phyloP scores from a whole-genome alignment of 768 basidiomycete genomes.

The Mycena vulgaris region DNA sequence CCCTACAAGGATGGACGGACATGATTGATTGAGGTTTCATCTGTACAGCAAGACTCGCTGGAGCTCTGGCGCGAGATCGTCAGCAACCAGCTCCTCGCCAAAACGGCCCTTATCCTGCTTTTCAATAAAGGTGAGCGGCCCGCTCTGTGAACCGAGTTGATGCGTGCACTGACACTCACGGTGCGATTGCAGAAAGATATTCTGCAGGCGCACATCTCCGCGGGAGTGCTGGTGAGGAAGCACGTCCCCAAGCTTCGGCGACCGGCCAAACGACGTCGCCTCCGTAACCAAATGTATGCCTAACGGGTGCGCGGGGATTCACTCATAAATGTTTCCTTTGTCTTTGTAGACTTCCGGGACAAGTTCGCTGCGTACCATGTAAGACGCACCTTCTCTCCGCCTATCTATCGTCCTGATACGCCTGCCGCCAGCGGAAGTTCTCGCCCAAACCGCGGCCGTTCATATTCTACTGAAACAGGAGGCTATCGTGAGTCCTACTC shows the following conservation, averaged over 20 bases:
- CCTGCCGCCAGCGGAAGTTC: constrained; percentile 53
- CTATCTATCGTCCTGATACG: background rate
- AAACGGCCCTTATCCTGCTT: constrained; percentile 68
- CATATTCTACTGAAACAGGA: constrained; percentile 80
- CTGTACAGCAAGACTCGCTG: constrained; percentile 67
- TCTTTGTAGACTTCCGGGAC: constrained; percentile 60
- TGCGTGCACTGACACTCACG: background rate
- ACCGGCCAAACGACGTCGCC: constrained; percentile 70
- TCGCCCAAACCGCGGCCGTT: constrained; percentile 70
- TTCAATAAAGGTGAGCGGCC: constrained; percentile 63
- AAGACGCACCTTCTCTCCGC: constrained; percentile 22
- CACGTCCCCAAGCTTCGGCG: constrained; percentile 76
- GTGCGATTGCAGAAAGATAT: constrained; percentile 59
- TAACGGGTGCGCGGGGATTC: background rate
- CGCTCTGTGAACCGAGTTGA: too few species aligned
- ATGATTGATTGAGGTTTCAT: background rate
- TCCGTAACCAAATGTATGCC: constrained; percentile 71
- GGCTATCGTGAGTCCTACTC: constrained; percentile 67
- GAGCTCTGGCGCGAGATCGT: constrained; percentile 70
- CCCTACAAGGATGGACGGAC: background rate
- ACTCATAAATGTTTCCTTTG: background rate
- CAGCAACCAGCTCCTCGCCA: constrained; percentile 61
- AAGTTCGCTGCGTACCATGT: constrained; percentile 66
- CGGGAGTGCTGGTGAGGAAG: constrained; percentile 65
- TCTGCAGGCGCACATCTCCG: constrained; percentile 57